A percentile compares a stretch with the other conserved stretches of the same genome.
Conservation (phyloP, 2,329 filamentous ascomycete species). For the Cephalotrichum gorgonifer region DNA sequence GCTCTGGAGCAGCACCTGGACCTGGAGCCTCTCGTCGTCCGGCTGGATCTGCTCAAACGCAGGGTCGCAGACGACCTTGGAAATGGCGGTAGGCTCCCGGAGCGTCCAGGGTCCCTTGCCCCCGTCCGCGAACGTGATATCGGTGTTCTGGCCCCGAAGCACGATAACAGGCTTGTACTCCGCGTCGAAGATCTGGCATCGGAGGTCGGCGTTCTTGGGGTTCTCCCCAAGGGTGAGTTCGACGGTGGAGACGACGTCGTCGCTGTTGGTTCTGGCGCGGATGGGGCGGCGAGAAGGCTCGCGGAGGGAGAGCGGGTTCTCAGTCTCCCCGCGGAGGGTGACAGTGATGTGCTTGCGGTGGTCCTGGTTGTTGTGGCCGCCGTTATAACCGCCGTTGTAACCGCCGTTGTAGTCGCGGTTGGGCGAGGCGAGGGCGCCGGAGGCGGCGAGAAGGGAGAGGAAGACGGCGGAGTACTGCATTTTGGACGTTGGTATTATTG, state of each 20-base stretch:
- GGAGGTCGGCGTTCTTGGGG: constrained; percentile 1
- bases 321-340: background rate
- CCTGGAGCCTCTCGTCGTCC: constrained; percentile 1
- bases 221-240: constrained; percentile 3
- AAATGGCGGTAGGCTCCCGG: background rate
- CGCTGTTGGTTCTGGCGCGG: background rate
- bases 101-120: constrained; percentile 5
- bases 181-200: constrained; percentile 1
- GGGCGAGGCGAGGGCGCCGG: constrained; percentile 1
- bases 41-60: constrained; percentile 1
- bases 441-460: background rate
- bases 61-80: constrained; percentile 1
- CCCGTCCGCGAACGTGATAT: constrained; percentile 23
- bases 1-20: background rate
- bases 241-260: background rate
- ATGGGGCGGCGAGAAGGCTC: background rate
- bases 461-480: constrained; percentile 3
- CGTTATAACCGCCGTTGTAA: no score
- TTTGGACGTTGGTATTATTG: background rate
- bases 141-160: constrained; percentile 24
- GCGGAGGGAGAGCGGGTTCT: background rate
- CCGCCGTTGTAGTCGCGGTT: background rate
- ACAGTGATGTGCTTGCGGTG: background rate
- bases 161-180: constrained; percentile 6
- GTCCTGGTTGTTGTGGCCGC: background rate